These are phyloP conservation scores for Tetrahymena malaccensis DNA, from an alignment of 73 alveolate species.

Conservation along the genomic window DNA sequence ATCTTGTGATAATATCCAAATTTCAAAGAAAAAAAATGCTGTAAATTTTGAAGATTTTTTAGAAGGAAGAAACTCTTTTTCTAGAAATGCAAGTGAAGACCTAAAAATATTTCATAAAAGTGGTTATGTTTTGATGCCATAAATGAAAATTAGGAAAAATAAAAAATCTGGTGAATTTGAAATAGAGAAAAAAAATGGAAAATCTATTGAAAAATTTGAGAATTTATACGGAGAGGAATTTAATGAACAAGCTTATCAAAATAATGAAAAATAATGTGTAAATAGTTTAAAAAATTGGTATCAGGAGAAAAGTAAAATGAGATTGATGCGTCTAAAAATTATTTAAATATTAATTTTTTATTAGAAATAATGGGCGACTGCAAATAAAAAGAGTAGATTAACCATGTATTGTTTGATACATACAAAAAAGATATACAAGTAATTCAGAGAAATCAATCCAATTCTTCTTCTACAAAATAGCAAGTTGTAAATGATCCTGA, in stretches of 20 bases:
- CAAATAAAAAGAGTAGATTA: background rate
- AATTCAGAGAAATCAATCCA: background rate
- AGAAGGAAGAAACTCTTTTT: no score
- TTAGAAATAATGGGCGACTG: background rate
- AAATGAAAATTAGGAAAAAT: background rate
- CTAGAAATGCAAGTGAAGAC: background rate
- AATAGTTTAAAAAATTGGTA: background rate
- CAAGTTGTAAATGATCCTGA: background rate
- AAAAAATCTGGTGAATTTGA: background rate
- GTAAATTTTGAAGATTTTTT: no score
- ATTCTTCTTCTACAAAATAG: background rate
- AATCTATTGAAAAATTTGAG: background rate
- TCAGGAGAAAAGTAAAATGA: background rate
- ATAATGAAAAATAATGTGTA: background rate
- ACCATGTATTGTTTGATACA: background rate
- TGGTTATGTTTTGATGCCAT: background rate
- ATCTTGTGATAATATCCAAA: no score
- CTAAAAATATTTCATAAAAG: background rate
- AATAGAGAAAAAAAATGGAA: background rate
- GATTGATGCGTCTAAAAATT: background rate
- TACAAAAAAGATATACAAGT: background rate
- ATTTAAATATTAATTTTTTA: background rate
- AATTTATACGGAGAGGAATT: background rate
- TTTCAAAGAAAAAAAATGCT: no score
- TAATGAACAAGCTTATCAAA: background rate